Conservation (phyloP, 805 yeast genomes). For the Metschnikowia chrysomelidarum region DNA sequence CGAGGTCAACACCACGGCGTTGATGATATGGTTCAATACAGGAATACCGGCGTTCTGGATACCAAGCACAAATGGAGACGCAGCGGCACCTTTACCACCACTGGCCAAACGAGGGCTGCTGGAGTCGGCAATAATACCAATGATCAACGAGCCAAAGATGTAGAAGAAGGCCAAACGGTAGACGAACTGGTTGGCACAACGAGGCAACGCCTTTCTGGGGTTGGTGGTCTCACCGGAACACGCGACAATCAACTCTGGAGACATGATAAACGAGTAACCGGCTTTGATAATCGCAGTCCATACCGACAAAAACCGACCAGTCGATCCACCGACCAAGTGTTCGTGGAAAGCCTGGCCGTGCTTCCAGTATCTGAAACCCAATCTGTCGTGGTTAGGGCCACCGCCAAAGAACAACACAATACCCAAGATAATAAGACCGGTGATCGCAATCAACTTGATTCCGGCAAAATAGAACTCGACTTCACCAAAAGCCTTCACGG, state of each 20-base stretch:
- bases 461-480: slow-evolving; percentile 21
- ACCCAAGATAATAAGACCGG: slow-evolving; percentile 22
- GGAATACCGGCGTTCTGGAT: slow-evolving; percentile 67
- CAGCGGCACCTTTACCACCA: slow-evolving; percentile 48
- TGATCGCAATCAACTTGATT: slow-evolving; percentile 20
- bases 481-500: slow-evolving; percentile 20
- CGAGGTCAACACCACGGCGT: slow-evolving; percentile 69
- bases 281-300: slow-evolving; percentile 29
- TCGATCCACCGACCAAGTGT: slow-evolving; percentile 37
- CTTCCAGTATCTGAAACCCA: slow-evolving; percentile 23
- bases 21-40: slow-evolving; percentile 73
- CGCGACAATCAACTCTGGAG: slow-evolving; percentile 54
- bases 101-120: slow-evolving; percentile 24
- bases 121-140: slow-evolving; percentile 38
- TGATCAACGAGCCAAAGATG: slow-evolving; percentile 39
- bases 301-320: slow-evolving; percentile 22
- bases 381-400: slow-evolving; percentile 21
- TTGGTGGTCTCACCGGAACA: slow-evolving; percentile 58
- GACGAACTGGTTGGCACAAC: slow-evolving; percentile 58
- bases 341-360: slow-evolving; percentile 37
- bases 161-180: slow-evolving; percentile 47
- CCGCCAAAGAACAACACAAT: slow-evolving; percentile 22
- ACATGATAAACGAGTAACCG: slow-evolving; percentile 26
- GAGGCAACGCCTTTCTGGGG: slow-evolving; percentile 60
- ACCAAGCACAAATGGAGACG: slow-evolving; percentile 79